Conservation (phyloP, 208 protist genomes). For the Leptomonas pyrrhocoris region DNA sequence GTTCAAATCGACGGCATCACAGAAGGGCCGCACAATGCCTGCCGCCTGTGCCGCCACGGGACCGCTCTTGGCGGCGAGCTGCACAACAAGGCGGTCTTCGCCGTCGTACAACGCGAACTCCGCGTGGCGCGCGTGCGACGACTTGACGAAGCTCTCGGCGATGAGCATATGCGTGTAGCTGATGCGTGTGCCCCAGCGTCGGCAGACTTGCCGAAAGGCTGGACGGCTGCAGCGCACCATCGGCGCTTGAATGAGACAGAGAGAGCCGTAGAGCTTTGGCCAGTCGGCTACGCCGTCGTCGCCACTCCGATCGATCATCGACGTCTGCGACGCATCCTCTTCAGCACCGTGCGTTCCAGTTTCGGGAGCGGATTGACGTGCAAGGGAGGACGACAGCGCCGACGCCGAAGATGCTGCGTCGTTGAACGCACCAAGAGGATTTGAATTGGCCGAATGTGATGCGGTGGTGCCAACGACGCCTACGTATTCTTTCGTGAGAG, state of each 20-base stretch:
- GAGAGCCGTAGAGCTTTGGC: constrained; percentile 37
- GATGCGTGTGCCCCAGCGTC: constrained; percentile 74
- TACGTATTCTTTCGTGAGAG: constrained; percentile 25
- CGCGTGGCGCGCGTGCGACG: constrained; percentile 65
- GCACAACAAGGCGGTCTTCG: constrained; percentile 80
- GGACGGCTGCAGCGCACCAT: constrained; percentile 94
- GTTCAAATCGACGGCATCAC: constrained; percentile 91
- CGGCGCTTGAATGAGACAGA: constrained; percentile 84
- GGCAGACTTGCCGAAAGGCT: constrained; percentile 80
- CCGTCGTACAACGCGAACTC: constrained; percentile 79
- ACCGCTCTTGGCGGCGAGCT: constrained; percentile 82
- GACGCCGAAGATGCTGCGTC: background rate
- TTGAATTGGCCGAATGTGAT: background rate
- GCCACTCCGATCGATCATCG: background rate
- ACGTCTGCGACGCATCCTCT: background rate
- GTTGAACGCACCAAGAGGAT: background rate
- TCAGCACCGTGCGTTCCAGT: background rate
- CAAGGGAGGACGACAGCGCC: background rate
- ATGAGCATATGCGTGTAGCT: constrained; percentile 94
- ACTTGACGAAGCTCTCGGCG: constrained; percentile 79
- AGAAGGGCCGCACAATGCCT: constrained; percentile 58
- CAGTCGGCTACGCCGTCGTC: constrained; percentile 1
- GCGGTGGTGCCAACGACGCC: background rate
- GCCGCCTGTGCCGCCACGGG: constrained; percentile 62
- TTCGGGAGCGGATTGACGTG: background rate